A percentile compares a stretch with the other conserved stretches of the same genome.
Evolutionary conservation across 345 rosid genomes (phyloP).

Genomic region (Syzygium grande): DNA sequence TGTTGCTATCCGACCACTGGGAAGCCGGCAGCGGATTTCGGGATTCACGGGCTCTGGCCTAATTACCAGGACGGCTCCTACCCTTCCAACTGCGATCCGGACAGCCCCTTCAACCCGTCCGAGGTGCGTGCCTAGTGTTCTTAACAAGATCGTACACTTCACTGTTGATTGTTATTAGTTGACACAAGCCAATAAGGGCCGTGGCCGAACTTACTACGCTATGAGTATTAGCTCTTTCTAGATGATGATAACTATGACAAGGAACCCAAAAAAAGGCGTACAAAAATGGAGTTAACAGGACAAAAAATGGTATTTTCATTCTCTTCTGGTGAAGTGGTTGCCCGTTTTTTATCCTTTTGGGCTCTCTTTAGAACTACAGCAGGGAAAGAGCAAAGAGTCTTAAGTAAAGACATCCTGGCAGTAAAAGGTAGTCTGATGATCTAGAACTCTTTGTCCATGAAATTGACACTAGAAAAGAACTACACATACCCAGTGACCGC

Average conservation of each 20-base stretch:
- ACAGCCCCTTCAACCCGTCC: conserved; percentile 36
- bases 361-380: neutral
- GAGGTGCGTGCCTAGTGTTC: conserved; percentile 25
- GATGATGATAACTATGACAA: neutral
- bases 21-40: conserved; percentile 85
- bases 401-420: neutral
- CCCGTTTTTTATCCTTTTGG: neutral
- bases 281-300: neutral
- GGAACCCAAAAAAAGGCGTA: neutral
- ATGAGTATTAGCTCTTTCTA: neutral
- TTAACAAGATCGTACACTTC: neutral
- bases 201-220: neutral
- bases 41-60: conserved; percentile 97
- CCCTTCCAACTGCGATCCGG: conserved; percentile 71
- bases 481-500: neutral
- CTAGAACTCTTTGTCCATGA: neutral
- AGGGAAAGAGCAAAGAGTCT: neutral
- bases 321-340: neutral
- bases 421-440: neutral
- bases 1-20: conserved; percentile 89
- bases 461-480: neutral
- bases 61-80: conserved; percentile 67
- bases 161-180: neutral
- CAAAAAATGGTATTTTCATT: neutral
- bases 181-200: neutral